Conservation (phyloP, 2,329 filamentous ascomycete species). For the Drechslerella dactyloides region DNA sequence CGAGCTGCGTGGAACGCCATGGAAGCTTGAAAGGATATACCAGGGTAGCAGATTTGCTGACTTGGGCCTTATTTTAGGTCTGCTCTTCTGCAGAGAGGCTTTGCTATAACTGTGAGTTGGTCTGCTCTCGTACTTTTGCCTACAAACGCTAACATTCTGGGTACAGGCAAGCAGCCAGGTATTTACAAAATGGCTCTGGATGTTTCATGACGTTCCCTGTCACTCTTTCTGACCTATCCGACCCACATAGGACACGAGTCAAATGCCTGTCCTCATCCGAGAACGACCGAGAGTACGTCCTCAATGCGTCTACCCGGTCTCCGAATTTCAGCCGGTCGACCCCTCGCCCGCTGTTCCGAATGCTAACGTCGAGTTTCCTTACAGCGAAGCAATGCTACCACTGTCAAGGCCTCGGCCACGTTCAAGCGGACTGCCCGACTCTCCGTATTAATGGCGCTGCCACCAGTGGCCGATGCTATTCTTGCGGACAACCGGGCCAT, state of each 20-base stretch:
- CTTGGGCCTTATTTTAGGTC: slow-evolving; percentile 68
- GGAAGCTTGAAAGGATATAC: neutral
- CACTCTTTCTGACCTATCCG: slow-evolving; percentile 44
- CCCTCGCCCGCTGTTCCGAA: slow-evolving; percentile 16
- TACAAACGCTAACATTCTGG: slow-evolving; percentile 4
- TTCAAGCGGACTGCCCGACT: slow-evolving; percentile 98
- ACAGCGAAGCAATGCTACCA: slow-evolving; percentile 98
- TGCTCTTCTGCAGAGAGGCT: slow-evolving; percentile 97
- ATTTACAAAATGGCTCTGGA: slow-evolving; percentile 53
- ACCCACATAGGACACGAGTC: slow-evolving; percentile 77
- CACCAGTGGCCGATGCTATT: slow-evolving; percentile 90
- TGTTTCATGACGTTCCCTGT: slow-evolving; percentile 7
- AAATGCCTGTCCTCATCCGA: slow-evolving; percentile 93
- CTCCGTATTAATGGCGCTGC: slow-evolving; percentile 83
- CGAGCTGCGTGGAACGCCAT: too few species aligned
- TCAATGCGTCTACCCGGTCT: neutral
- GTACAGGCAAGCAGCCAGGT: slow-evolving; percentile 79
- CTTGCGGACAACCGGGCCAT: slow-evolving; percentile 90
- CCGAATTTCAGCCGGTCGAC: slow-evolving; percentile 51
- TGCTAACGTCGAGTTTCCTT: slow-evolving; percentile 33
- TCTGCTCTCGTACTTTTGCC: slow-evolving; percentile 7
- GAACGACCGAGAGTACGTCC: slow-evolving; percentile 81
- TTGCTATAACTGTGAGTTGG: slow-evolving; percentile 93
- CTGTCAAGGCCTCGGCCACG: slow-evolving; percentile 96
- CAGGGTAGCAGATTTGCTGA: slow-evolving; percentile 7